Conservation (phyloP, 1,284 basidiomycete genomes). For the Entoloma clypeatum region DNA sequence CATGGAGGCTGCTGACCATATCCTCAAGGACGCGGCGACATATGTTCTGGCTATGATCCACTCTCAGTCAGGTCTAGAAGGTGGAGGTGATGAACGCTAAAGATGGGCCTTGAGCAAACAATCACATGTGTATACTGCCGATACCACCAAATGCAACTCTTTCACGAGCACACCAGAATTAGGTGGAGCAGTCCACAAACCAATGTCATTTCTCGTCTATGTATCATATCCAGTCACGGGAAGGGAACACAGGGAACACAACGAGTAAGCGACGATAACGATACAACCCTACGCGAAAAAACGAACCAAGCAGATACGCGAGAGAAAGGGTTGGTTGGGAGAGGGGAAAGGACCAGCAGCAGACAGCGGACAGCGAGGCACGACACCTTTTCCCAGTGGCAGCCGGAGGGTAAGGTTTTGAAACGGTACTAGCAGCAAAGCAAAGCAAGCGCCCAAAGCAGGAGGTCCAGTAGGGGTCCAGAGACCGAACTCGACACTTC, state of each 20-base stretch:
- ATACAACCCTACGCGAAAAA: conserved; percentile 20
- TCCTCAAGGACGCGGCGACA: too few species aligned
- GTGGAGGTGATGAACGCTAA: too few species aligned
- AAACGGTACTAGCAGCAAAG: conserved; percentile 4
- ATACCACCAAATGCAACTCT: neutral
- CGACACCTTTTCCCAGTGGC: too few species aligned
- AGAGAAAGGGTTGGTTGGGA: too few species aligned
- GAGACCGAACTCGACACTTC: too few species aligned
- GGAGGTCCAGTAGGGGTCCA: too few species aligned
- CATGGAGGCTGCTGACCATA: too few species aligned
- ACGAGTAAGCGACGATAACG: conserved; percentile 19
- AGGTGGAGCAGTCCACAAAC: conserved; percentile 16
- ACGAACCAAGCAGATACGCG: conserved; percentile 13
- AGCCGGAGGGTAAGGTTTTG: too few species aligned
- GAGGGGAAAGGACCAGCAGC: conserved; percentile 3
- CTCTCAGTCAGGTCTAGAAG: too few species aligned
- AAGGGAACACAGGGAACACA: conserved; percentile 15
- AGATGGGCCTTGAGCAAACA: too few species aligned
- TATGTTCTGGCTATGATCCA: too few species aligned
- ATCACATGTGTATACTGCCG: too few species aligned
- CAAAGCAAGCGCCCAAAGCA: neutral
- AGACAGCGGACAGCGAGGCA: conserved; percentile 11
- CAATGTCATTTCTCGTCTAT: conserved; percentile 24
- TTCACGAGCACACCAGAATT: neutral
- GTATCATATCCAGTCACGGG: conserved; percentile 14